A percentile compares a stretch with the other conserved stretches of the same genome.
Evolutionary conservation across 352 stramenopile species (phyloP).

Genomic region (Phytophthora quininea): DNA sequence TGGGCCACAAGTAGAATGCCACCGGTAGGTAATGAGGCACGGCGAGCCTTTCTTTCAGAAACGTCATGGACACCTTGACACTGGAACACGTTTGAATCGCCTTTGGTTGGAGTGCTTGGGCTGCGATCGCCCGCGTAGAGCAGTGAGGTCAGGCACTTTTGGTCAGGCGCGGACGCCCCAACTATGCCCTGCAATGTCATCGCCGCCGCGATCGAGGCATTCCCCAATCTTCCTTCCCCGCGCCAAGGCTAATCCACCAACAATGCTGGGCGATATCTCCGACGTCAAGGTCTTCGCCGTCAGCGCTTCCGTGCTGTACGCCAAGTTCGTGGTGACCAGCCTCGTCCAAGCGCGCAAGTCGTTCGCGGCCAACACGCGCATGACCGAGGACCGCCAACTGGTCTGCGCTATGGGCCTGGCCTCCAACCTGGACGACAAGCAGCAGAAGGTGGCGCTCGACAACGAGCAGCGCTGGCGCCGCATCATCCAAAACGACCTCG

Average conservation of each 20-base stretch:
- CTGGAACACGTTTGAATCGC: too few species aligned
- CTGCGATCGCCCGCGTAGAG: too few species aligned
- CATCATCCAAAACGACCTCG: conserved; percentile 66
- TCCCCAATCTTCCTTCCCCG: conserved; percentile 14
- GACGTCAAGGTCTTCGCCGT: conserved; percentile 42
- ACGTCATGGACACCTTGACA: not conserved
- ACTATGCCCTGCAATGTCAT: not conserved
- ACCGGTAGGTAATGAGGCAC: not conserved
- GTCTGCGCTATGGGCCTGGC: conserved; percentile 31
- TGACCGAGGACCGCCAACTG: conserved; percentile 44
- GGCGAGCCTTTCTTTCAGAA: not conserved
- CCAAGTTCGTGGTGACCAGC: conserved; percentile 62
- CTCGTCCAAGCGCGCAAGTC: conserved; percentile 54
- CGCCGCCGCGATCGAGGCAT: not conserved
- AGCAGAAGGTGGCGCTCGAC: conserved; percentile 26
- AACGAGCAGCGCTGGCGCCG: conserved; percentile 55
- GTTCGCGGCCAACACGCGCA: conserved; percentile 53
- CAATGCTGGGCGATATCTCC: conserved; percentile 28
- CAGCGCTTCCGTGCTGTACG: conserved; percentile 45
- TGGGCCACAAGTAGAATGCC: not conserved
- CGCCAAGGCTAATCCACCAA: not conserved
- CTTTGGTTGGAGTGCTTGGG: too few species aligned
- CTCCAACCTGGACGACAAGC: conserved; percentile 28
- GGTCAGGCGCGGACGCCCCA: too few species aligned
- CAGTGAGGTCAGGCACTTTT: too few species aligned